Conservation (phyloP, 208 protist species). For the Phytomonas serpens region DNA sequence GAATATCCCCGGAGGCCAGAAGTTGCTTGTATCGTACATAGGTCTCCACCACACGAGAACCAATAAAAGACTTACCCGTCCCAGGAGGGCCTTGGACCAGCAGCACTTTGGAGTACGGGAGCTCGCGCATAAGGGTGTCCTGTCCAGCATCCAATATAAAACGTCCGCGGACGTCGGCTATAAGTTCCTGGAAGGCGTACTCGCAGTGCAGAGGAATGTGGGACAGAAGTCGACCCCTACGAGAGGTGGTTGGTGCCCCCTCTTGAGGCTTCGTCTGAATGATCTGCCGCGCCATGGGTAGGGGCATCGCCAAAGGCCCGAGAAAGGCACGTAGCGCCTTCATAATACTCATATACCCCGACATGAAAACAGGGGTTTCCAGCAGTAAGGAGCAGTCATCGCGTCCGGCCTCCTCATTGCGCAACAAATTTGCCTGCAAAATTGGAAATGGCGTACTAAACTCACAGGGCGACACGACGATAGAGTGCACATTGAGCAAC, state of each 20-base stretch:
- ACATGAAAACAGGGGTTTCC: conserved; percentile 75
- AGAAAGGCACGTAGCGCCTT: conserved; percentile 63
- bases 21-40: conserved; percentile 87
- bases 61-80: conserved; percentile 94
- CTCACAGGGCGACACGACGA: conserved; percentile 62
- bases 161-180: conserved; percentile 38
- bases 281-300: conserved; percentile 39
- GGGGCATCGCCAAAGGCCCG: conserved; percentile 77
- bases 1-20: conserved; percentile 75
- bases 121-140: conserved; percentile 50
- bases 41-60: conserved; percentile 83
- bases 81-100: conserved; percentile 92
- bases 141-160: conserved; percentile 78
- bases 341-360: conserved; percentile 77
- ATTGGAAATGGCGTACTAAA: conserved; percentile 37
- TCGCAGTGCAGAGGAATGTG: conserved; percentile 72
- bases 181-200: conserved; percentile 64
- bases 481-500: conserved; percentile 41
- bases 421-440: conserved; percentile 50
- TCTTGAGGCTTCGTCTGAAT: neutral
- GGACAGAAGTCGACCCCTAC: neutral
- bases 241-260: neutral
- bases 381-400: conserved; percentile 54
- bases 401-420: conserved; percentile 48
- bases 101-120: conserved; percentile 65